phyloP scores from a whole-genome alignment of 176 grass and related monocot species.

The Rhynchospora pubera region DNA sequence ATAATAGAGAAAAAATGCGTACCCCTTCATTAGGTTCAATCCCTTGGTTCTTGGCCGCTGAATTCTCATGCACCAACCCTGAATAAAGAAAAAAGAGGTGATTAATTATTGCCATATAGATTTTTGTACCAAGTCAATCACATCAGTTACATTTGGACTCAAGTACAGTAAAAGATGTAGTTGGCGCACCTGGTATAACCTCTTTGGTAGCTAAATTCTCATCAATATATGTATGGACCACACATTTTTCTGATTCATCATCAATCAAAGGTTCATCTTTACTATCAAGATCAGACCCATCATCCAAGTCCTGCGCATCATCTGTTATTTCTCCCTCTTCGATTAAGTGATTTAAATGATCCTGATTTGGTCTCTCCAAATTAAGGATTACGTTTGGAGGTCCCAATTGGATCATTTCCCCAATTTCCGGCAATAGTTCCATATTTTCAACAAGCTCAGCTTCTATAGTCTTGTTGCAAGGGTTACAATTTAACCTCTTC shows the following conservation, averaged over 20 bases:
- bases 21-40: neutral
- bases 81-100: neutral
- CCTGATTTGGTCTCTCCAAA: conserved; percentile 1
- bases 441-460: neutral
- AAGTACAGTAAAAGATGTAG: conserved; percentile 9
- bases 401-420: neutral
- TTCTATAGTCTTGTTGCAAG: neutral
- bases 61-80: neutral
- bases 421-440: neutral
- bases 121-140: neutral
- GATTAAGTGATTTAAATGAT: conserved; percentile 2
- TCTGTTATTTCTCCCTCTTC: conserved; percentile 94
- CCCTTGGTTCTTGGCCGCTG: neutral
- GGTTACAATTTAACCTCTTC: neutral
- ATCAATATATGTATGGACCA: conserved; percentile 12
- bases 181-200: neutral
- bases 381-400: conserved; percentile 5
- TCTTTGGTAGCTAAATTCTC: conserved; percentile 17
- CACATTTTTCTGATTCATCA: conserved; percentile 31
- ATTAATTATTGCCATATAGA: neutral
- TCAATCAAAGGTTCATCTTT: conserved; percentile 26
- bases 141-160: neutral
- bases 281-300: conserved; percentile 15
- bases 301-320: conserved; percentile 41
- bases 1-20: neutral